Base-by-base conservation (phyloP, 495 filamentous ascomycete species). In the Penicillium waksmanii region DNA sequence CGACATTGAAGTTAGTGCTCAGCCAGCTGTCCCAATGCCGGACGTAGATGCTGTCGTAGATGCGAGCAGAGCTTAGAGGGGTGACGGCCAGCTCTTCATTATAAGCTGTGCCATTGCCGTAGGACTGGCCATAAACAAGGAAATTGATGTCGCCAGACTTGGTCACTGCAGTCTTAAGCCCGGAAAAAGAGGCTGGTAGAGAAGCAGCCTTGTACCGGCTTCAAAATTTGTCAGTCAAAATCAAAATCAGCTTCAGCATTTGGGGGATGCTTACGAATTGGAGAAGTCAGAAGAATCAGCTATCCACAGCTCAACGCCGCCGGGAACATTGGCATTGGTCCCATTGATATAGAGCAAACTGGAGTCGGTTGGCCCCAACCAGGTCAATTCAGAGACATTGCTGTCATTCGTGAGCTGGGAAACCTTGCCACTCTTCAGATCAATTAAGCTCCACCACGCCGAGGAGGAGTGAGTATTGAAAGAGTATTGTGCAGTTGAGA, bases 11-110 rank as follows among this genome's bases (percentile, higher is more conserved):
- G 23, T 71, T 53, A 3, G 77, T 72, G 1, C 84, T 83, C 17
- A 87, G 76, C 67, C 87, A 93, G 19, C 70, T 70, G 62, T 93
- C 89, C 90, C 90, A 94, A 66, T 94, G 89, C 18, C 90, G 83
- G 36, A 88, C 84, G 66, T 90, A 93, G 46, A 91, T 80, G 56
- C 80, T 82, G 51, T 84, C 82, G 65, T 92, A 93, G 35, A 91
- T 80, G 53, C 82, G 83, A 6, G 82, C 90, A 12, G 82, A 80
- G 12, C 87, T 85, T 5, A 74, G 65, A 7, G 83, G 79, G 46
- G 82, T 84, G 55, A 77, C 68, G 18, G 81, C 87, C 0, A 79
- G 74, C 53, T 86, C 76, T 11, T 78, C 72, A 58, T 91, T 88
- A 70, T 85, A 84, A 3, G 88, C 73, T 1, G 81, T 75, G 7